These are phyloP conservation scores for Saururus chinensis DNA, from an alignment of 164 flowering plant genomes.

Conservation along the genomic window DNA sequence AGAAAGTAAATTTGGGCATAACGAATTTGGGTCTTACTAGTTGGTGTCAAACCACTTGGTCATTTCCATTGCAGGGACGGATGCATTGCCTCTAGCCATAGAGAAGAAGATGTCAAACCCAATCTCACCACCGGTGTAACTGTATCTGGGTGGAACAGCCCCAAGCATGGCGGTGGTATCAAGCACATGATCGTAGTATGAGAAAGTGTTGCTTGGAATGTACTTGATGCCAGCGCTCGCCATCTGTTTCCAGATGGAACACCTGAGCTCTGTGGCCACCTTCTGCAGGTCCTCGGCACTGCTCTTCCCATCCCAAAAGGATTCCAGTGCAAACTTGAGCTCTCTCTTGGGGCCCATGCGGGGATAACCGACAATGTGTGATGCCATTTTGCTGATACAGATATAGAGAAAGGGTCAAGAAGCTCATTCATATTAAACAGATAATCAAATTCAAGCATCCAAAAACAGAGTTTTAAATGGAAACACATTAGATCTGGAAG, in stretches of 20 bases:
- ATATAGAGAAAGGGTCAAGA: no score
- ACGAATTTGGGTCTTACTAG: constrained; percentile 56
- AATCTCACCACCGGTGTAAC: constrained; percentile 74
- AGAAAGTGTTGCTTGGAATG: constrained; percentile 83
- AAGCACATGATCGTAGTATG: constrained; percentile 75
- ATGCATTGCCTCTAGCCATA: constrained; percentile 86
- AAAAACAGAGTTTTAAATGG: no score
- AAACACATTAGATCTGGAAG: no score
- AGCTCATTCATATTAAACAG: no score
- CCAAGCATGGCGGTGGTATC: constrained; percentile 58
- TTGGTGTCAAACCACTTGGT: constrained; percentile 97
- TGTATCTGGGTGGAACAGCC: constrained; percentile 48
- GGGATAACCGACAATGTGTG: constrained; percentile 83
- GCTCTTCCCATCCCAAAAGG: constrained; percentile 89
- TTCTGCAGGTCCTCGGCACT: constrained; percentile 62
- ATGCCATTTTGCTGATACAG: constrained; percentile 58
- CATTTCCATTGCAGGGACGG: constrained; percentile 93
- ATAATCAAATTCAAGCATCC: no score
- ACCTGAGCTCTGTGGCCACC: constrained; percentile 62
- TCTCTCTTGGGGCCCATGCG: constrained; percentile 94
- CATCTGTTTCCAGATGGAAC: constrained; percentile 84
- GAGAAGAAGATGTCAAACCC: constrained; percentile 72
- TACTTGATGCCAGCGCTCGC: constrained; percentile 65
- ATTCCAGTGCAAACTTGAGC: constrained; percentile 82
- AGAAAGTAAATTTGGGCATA: not conserved